These are phyloP conservation scores for Solanum habrochaites DNA, from an alignment of 257 asterid genomes.

Conservation along the genomic window DNA sequence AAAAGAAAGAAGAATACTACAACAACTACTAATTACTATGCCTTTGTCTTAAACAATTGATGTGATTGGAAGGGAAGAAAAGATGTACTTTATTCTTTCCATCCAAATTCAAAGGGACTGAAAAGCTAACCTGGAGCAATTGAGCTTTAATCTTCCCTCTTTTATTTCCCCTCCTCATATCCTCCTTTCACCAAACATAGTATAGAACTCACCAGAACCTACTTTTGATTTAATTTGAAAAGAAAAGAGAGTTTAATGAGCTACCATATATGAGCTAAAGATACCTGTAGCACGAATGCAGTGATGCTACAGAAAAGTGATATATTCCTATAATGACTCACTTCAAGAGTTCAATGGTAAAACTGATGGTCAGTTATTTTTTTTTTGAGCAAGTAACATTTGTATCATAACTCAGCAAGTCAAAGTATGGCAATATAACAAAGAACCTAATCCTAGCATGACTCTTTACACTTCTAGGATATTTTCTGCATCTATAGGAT, in stretches of 20 bases:
- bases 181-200: neutral
- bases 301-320: too few relatives aligned
- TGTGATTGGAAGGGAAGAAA: neutral
- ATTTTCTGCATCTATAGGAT: too few relatives aligned
- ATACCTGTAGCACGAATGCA: too few relatives aligned
- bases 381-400: too few relatives aligned
- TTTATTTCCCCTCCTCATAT: neutral
- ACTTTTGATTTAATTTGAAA: neutral
- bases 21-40: neutral
- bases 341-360: too few relatives aligned
- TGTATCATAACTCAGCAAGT: too few relatives aligned
- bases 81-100: neutral
- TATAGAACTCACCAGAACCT: neutral
- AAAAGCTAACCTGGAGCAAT: neutral
- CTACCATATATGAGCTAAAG: neutral
- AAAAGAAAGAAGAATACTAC: neutral
- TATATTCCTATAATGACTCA: too few relatives aligned
- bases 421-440: too few relatives aligned
- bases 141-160: neutral
- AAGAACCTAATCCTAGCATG: too few relatives aligned
- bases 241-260: neutral
- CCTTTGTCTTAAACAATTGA: neutral
- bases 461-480: too few relatives aligned
- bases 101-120: neutral
- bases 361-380: too few relatives aligned